These are phyloP conservation scores for Coniella lustricola DNA, from an alignment of 2,329 filamentous ascomycete species.

Conservation along the genomic window DNA sequence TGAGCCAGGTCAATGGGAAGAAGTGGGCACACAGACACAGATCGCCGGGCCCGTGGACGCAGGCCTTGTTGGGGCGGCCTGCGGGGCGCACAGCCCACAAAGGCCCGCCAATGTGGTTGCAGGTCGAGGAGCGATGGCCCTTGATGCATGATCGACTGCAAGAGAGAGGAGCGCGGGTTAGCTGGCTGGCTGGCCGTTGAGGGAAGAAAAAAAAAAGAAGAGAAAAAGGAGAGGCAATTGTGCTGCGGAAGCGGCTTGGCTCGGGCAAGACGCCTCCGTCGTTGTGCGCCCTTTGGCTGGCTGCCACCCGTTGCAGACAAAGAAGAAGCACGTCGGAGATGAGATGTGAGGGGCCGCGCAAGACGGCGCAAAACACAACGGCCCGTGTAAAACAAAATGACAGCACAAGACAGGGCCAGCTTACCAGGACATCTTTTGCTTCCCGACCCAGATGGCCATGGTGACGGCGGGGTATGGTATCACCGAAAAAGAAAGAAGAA, in stretches of 20 bases:
- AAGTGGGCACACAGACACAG: conserved; percentile 47
- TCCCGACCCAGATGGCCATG: conserved; percentile 17
- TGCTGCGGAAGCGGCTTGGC: neutral
- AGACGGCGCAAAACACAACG: neutral
- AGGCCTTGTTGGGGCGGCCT: conserved; percentile 61
- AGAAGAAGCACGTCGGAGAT: neutral
- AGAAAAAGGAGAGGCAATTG: neutral
- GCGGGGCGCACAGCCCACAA: conserved; percentile 56
- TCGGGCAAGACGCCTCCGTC: neutral
- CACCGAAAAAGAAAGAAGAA: too few relatives aligned
- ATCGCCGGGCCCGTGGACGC: conserved; percentile 57
- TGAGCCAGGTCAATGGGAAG: conserved; percentile 24
- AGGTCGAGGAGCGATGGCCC: conserved; percentile 70
- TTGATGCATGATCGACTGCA: conserved; percentile 65
- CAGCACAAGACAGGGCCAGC: neutral
- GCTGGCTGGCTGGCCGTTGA: too few relatives aligned
- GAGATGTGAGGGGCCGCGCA: neutral
- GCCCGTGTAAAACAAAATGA: neutral
- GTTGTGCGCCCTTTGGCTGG: neutral
- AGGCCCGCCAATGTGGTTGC: conserved; percentile 42
- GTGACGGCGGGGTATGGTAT: neutral
- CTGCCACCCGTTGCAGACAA: neutral
- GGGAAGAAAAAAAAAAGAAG: too few relatives aligned
- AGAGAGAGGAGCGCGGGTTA: neutral
- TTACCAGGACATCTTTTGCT: conserved; percentile 18